Conservation (phyloP, 768 basidiomycete species). For the Agrocybe pediades region DNA sequence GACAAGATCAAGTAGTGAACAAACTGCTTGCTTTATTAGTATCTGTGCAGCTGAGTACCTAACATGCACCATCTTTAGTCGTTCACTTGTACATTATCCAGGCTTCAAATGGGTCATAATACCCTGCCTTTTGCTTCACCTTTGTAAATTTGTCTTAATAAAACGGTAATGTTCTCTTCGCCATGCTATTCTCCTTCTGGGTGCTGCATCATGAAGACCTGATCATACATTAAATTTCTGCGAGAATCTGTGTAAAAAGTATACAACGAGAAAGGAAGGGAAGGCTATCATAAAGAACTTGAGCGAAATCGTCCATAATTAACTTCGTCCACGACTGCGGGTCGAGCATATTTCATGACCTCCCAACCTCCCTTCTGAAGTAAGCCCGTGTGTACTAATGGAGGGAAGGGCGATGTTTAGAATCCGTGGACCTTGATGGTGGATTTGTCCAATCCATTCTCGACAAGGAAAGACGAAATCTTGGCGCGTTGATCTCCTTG, state of each 20-base stretch:
- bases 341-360: constrained; percentile 5
- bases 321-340: constrained; percentile 10
- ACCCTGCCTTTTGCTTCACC: background rate
- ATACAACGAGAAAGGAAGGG: constrained; percentile 10
- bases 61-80: constrained; percentile 6
- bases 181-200: background rate
- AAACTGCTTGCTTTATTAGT: background rate
- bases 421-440: constrained; percentile 91
- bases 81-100: constrained; percentile 11
- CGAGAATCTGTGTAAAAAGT: constrained; percentile 13
- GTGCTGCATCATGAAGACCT: background rate
- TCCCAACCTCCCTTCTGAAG: constrained; percentile 13
- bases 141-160: background rate
- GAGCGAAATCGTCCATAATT: constrained; percentile 14
- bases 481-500: constrained; percentile 97
- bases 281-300: constrained; percentile 14
- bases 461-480: constrained; percentile 85
- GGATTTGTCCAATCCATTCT: constrained; percentile 75
- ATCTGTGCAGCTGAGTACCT: constrained; percentile 16
- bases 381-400: constrained; percentile 15
- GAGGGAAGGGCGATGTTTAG: constrained; percentile 38
- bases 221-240: constrained; percentile 11
- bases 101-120: background rate
- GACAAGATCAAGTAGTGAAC: constrained; percentile 88
- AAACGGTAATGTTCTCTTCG: background rate